Percentiles rank a stretch among this genome's conserved stretches.
phyloP scores from a whole-genome alignment of 805 yeast genomes.

The Crinitomyces ghanaensis region DNA sequence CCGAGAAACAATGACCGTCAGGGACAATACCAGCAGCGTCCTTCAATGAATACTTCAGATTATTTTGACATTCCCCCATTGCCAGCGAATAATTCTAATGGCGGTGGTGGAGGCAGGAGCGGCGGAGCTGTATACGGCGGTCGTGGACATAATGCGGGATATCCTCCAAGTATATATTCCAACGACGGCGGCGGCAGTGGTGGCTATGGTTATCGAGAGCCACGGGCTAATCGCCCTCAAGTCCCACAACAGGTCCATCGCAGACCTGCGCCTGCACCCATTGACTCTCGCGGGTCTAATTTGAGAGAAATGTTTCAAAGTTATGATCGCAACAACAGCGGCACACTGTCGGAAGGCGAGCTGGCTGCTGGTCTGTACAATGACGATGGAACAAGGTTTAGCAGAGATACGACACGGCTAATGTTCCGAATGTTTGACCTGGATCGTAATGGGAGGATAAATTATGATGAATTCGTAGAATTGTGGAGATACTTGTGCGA shows the following conservation, averaged over 20 bases:
- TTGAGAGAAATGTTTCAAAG: slow-evolving; percentile 17
- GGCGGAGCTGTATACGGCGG: neutral
- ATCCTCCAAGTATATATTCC: too few relatives aligned
- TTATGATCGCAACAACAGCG: slow-evolving; percentile 38
- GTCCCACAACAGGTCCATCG: slow-evolving; percentile 3
- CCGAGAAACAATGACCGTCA: slow-evolving; percentile 1
- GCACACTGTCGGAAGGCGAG: slow-evolving; percentile 45
- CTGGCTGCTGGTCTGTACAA: slow-evolving; percentile 47
- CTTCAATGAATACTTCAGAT: too few relatives aligned
- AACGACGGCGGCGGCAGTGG: slow-evolving; percentile 2
- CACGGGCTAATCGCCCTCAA: slow-evolving; percentile 1
- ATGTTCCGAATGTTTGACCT: slow-evolving; percentile 56
- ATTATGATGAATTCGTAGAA: slow-evolving; percentile 51
- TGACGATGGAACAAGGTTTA: slow-evolving; percentile 41
- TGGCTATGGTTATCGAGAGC: neutral
- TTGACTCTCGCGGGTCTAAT: slow-evolving; percentile 12
- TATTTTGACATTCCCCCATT: too few relatives aligned
- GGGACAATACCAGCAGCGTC: too few relatives aligned
- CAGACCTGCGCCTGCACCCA: too few relatives aligned
- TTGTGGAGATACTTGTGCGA: slow-evolving; percentile 59
- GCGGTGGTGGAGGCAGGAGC: neutral
- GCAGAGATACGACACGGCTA: slow-evolving; percentile 44
- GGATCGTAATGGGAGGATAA: slow-evolving; percentile 33
- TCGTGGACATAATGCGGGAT: slow-evolving; percentile 1
- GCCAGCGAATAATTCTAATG: too few relatives aligned